Base-by-base conservation (phyloP, 2,329 filamentous ascomycete genomes). In the Penicillium freii region DNA sequence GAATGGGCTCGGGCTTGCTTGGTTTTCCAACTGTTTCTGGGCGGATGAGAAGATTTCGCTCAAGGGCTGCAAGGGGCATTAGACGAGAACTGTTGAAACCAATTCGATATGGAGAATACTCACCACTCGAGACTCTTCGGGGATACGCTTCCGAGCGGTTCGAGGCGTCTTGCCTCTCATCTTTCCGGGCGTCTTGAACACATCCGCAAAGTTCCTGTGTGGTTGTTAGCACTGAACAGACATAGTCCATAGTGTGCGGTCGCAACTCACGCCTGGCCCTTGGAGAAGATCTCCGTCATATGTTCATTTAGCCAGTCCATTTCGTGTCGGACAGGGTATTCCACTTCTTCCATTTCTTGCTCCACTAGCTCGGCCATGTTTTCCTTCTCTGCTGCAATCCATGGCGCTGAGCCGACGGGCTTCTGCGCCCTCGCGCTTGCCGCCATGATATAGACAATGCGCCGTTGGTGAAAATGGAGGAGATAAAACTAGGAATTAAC, bases 241-340 rank as follows among this genome's bases (percentile, higher is more conserved):
- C 31, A 19, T 23, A 39, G 39, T 33, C 27, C 17, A 17, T 51
- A 21, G 21, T 54, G 52, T 60, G 27, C 42, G 56, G 61, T 60
- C 54, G 57, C 58, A 55, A 83, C 89, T 69, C 84, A 97, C 94
- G 92, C 85, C 76, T 92, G 86, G 70, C 92, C 89, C 67, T 88
- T 87, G 68, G 87, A 88, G 73, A 97, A 96, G 69, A 99, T 91
- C 62, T 96, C 91, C 49, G 86, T 86, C 93, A 99, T 97, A 75
- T 99, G 94, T 78, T 97, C 94, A 71, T 99, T 97, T 67, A 99
- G 81, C 94, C 94, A 99, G 73, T 97, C 92, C 70, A 97, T 80
- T 74, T 99, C 94, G 76, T 97, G 96, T 57, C 90, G 86, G 61
- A 91, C 92, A 31, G 92, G 91, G 77, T 90, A 97, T 43, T 90